phyloP scores from a whole-genome alignment of 768 basidiomycete genomes.

The Naganishia friedmannii region DNA sequence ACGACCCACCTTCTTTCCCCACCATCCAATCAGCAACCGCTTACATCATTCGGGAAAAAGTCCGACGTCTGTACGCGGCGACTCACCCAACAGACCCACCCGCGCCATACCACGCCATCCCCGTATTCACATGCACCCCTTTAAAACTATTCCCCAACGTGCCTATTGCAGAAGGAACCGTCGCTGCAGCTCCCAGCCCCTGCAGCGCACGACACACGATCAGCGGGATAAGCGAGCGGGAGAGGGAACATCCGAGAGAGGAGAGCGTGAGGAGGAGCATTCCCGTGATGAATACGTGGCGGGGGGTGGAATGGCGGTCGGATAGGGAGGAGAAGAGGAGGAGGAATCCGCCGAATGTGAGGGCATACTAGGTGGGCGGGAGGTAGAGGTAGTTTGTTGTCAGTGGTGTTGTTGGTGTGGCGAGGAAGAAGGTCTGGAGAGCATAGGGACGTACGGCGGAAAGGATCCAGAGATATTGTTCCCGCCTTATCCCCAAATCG shows the following conservation, averaged over 20 bases:
- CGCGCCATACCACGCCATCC: constrained; percentile 1
- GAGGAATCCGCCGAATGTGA: constrained; percentile 8
- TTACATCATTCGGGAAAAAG: too few relatives aligned
- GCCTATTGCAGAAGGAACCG: constrained; percentile 67
- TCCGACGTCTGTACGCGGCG: too few relatives aligned
- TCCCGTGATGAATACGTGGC: constrained; percentile 63
- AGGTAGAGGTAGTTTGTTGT: background rate
- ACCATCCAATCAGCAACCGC: too few relatives aligned
- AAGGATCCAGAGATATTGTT: background rate
- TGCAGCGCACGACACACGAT: constrained; percentile 70
- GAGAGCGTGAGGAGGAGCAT: constrained; percentile 59
- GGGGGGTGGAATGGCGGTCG: constrained; percentile 60
- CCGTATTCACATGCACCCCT: background rate
- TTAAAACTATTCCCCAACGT: background rate
- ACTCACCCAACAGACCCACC: constrained; percentile 11
- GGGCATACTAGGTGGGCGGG: background rate
- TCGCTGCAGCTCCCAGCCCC: constrained; percentile 70
- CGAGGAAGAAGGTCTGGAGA: too few relatives aligned
- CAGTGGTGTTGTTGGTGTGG: background rate
- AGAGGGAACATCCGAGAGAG: constrained; percentile 65
- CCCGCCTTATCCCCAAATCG: background rate
- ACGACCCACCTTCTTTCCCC: background rate
- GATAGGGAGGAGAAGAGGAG: background rate
- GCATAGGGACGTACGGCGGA: background rate
- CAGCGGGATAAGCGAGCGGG: constrained; percentile 59